Percentiles rank a stretch among this genome's conserved stretches.
Evolutionary conservation across 441 rosid species (phyloP).

Genomic region (Euphorbia corollata): DNA sequence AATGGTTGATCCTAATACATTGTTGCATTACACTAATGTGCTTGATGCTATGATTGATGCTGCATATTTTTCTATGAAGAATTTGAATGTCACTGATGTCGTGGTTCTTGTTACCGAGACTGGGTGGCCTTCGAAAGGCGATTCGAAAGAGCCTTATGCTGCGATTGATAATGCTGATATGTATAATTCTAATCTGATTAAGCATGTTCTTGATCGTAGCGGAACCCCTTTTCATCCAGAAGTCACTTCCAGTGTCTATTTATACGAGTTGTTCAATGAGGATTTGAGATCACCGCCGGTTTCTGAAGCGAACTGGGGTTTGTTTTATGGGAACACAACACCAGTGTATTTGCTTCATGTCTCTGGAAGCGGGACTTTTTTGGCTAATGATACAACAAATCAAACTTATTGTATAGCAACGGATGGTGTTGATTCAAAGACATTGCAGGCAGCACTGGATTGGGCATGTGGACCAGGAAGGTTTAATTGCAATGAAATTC

Average conservation of each 20-base stretch:
- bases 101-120: constrained; percentile 72
- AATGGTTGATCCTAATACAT: constrained; percentile 94
- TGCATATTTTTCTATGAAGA: constrained; percentile 85
- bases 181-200: constrained; percentile 81
- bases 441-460: constrained; percentile 87
- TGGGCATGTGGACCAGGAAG: constrained; percentile 97
- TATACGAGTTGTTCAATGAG: constrained; percentile 87
- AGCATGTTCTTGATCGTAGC: constrained; percentile 66
- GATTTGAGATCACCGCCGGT: constrained; percentile 65
- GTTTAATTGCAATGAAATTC: constrained; percentile 87
- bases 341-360: constrained; percentile 86
- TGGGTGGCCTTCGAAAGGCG: constrained; percentile 92
- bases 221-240: constrained; percentile 93
- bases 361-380: constrained; percentile 71
- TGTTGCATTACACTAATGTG: constrained; percentile 89
- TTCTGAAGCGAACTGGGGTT: constrained; percentile 90
- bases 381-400: constrained; percentile 91
- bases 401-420: constrained; percentile 70
- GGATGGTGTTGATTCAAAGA: constrained; percentile 67
- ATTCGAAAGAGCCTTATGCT: constrained; percentile 80
- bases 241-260: constrained; percentile 63
- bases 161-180: constrained; percentile 73
- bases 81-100: constrained; percentile 74
- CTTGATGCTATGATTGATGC: constrained; percentile 95
- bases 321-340: constrained; percentile 70